phyloP scores from a whole-genome alignment of 2,329 filamentous ascomycete species.

The Chaetomium globosum region DNA sequence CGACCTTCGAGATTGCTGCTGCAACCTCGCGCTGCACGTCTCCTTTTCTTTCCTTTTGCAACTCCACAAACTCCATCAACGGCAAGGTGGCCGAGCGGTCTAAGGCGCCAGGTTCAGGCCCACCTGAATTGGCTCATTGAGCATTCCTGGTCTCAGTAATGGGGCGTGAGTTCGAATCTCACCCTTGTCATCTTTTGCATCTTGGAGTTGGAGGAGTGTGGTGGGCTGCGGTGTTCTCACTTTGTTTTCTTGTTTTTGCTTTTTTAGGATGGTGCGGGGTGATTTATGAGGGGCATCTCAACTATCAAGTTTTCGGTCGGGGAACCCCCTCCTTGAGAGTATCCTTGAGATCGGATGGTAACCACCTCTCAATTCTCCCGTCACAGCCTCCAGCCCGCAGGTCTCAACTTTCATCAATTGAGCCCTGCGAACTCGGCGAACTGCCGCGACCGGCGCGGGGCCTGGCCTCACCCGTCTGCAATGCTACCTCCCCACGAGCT shows the following conservation, averaged over 20 bases:
- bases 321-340: too few relatives aligned
- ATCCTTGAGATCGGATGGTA: not conserved
- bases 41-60: not conserved
- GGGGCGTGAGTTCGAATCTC: constrained; percentile 39
- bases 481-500: constrained; percentile 29
- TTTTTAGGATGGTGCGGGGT: not conserved
- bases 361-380: not conserved
- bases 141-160: constrained; percentile 36
- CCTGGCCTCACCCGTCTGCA: constrained; percentile 20
- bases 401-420: not conserved
- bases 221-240: not conserved
- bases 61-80: constrained; percentile 4
- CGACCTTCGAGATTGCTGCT: not conserved
- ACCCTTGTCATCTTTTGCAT: constrained; percentile 34
- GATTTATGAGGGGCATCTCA: not conserved
- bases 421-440: constrained; percentile 21
- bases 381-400: not conserved
- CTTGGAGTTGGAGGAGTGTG: not conserved
- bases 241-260: not conserved
- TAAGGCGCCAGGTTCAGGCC: constrained; percentile 37
- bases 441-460: constrained; percentile 25
- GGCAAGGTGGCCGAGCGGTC: constrained; percentile 38
- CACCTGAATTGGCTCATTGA: constrained; percentile 30
- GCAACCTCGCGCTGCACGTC: not conserved
- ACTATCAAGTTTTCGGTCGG: not conserved